Evolutionary conservation across 2,329 filamentous ascomycete species (phyloP), one percentile per base, ranked within the genome.

Genomic region (Colletotrichum zoysiae): DNA sequence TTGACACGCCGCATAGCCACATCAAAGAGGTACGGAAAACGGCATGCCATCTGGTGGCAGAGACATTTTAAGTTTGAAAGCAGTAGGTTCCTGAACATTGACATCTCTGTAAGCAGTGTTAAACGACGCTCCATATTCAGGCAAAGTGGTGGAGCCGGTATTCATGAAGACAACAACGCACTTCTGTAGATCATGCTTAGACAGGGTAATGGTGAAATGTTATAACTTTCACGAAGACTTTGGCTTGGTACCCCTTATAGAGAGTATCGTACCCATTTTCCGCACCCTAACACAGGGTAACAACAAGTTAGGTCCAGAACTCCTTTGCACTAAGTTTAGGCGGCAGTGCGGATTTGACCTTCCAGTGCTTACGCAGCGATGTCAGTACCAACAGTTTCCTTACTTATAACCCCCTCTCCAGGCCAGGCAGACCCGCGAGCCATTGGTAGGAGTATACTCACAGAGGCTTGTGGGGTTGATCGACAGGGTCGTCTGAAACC

Each of bases 331-430:
- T 18, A 42, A 18, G 16, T 4, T 42, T 4, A 2, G 12, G 40
- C 2, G 12, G 14, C 11, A 23, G 20, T 4, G 33, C 38, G 2
- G 42, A 30, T 38, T 68, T 35, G 11, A 9, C 20, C 14, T 11
- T 35, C 50, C 4, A 48, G 20, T 44, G 18, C 62, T 70, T n/a
- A 66, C 55, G 44, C n/a, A 33, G 20, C 20, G 46, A 40, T 40
- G 14, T 30, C 30, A 30, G 3, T 3, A 30, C 30, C 30, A 30
- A 26, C 26, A 26, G 26, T 26, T 26, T 26, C 26, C 26, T 3
- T 26, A 26, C 26, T 26, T 30, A 3, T 30, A 30, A 30, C 0
- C 30, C 30, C 30, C 4, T 5, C 30, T 30, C 30, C 30, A 30
- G 30, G 3, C 30, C 30, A 30, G 3, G 3, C 30, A 30, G 30